Base-by-base conservation (phyloP, 768 basidiomycete genomes). In the Leccinum imitatum region DNA sequence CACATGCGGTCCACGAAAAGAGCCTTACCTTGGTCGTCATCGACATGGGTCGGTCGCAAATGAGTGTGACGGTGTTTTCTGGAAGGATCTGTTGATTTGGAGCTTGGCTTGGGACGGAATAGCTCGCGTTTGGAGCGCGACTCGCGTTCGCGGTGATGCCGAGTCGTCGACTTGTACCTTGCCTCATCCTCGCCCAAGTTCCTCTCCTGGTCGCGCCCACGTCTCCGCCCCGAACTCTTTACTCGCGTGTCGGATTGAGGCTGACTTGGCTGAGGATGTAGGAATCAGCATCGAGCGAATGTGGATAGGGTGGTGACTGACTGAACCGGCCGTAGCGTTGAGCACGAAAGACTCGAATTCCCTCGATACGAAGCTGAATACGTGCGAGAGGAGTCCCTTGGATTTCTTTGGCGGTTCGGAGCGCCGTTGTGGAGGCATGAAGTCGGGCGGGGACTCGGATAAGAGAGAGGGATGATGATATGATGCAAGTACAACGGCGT, bases 281-380 rank as follows among this genome's bases (percentile, higher is more conserved):
- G 19, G 8, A 27, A 57, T 64, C 53, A 71, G 59, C 37, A 53
- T 4, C 23, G 30, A 54, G n/a, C 17, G 39, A 39, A 17, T n/a
- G 6, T 17, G 14, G 31, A 53, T 3, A 19, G 23, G 25, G 46
- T 19, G 4, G 13, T 27, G 51, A 67, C 69, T 63, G 65, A 68
- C 65, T 61, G 59, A 52, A 25, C 56, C 59, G 9, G 62, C 86
- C 9, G 86, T 84, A 52, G 90, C 90, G 65, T 77, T 87, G 19
- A 81, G 73, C 25, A 91, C 79, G 70, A 93, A 92, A 11, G 85
- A 84, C 50, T 84, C 84, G 39, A 91, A 68, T 70, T 93, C 90
- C 53, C 84, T 79, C 11, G 89, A 84, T 5, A 93, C 82, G 69
- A 86, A 90, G 70, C 75, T 80, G 63, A 91, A 79, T 5, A 91